Evolutionary conservation across 1,284 basidiomycete species (phyloP).

Genomic region (Cutaneotrichosporon arboriforme): DNA sequence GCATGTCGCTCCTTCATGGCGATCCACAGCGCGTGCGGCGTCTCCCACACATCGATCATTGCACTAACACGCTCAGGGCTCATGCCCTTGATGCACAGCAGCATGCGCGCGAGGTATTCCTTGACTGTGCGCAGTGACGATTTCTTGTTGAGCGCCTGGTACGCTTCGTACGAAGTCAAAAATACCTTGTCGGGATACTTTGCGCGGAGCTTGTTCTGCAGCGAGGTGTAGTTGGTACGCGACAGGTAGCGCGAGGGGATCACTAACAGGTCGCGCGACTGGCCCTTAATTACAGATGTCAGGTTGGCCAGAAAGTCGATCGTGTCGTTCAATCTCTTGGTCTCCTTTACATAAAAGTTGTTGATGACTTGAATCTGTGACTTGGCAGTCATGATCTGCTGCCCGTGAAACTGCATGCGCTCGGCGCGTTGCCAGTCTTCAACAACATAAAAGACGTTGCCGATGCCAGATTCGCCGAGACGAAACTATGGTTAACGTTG

Average conservation of each 20-base stretch:
- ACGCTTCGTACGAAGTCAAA: slow-evolving; percentile 51
- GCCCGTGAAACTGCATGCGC: slow-evolving; percentile 35
- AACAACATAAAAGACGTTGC: slow-evolving; percentile 54
- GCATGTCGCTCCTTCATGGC: slow-evolving; percentile 31
- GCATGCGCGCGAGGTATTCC: slow-evolving; percentile 53
- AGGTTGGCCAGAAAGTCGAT: slow-evolving; percentile 52
- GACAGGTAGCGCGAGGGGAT: slow-evolving; percentile 48
- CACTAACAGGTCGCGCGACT: slow-evolving; percentile 44
- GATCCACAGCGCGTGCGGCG: slow-evolving; percentile 48
- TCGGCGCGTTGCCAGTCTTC: slow-evolving; percentile 52
- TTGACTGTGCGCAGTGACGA: slow-evolving; percentile 48
- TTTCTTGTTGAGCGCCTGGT: slow-evolving; percentile 53
- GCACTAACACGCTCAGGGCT: slow-evolving; percentile 52
- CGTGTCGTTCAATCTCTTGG: slow-evolving; percentile 51
- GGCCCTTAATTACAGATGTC: slow-evolving; percentile 49
- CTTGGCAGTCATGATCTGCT: slow-evolving; percentile 47
- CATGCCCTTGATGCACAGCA: slow-evolving; percentile 53
- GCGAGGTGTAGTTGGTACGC: slow-evolving; percentile 30
- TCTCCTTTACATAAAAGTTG: slow-evolving; percentile 55
- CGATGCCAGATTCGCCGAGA: slow-evolving; percentile 50
- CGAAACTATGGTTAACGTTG: slow-evolving; percentile 46
- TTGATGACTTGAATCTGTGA: slow-evolving; percentile 55
- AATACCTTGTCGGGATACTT: slow-evolving; percentile 36
- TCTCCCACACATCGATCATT: slow-evolving; percentile 51
- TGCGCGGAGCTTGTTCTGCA: slow-evolving; percentile 43